Percentiles rank a stretch among this genome's conserved stretches.
phyloP scores from a whole-genome alignment of 1,139 yeast genomes.

The Candida labiduridarum region DNA sequence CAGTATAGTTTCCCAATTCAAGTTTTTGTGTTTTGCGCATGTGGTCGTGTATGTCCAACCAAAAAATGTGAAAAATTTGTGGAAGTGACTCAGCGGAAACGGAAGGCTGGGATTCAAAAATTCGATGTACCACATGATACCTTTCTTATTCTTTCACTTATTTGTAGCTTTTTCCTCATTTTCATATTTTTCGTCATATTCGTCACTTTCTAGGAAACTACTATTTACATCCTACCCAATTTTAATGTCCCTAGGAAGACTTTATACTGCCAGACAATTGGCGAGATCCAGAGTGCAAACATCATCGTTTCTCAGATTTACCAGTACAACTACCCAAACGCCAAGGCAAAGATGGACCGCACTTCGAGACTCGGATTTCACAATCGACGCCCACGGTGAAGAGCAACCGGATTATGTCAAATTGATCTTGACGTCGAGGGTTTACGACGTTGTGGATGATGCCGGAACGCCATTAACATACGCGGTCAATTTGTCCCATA shows the following conservation, averaged over 20 bases:
- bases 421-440: constrained; percentile 85
- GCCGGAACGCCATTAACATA: constrained; percentile 80
- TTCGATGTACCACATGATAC: not conserved
- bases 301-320: constrained; percentile 1
- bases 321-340: constrained; percentile 3
- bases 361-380: constrained; percentile 52
- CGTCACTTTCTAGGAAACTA: constrained; percentile 2
- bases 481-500: constrained; percentile 76
- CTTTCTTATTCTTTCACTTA: constrained; percentile 3
- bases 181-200: not conserved
- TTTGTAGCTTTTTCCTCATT: not conserved
- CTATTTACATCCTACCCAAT: not conserved
- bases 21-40: not conserved
- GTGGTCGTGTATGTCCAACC: not conserved
- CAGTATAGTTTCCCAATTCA: not conserved
- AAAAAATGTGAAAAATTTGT: not conserved
- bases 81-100: not conserved
- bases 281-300: not conserved
- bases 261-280: constrained; percentile 2
- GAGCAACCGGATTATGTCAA: constrained; percentile 94
- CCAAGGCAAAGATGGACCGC: constrained; percentile 43
- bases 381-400: constrained; percentile 29
- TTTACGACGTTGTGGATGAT: constrained; percentile 83
- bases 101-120: not conserved
- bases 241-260: constrained; percentile 1